Percentiles rank a stretch among this genome's conserved stretches.
Conservation (phyloP, 2,329 filamentous ascomycete genomes). For the Monosporascus sp. region DNA sequence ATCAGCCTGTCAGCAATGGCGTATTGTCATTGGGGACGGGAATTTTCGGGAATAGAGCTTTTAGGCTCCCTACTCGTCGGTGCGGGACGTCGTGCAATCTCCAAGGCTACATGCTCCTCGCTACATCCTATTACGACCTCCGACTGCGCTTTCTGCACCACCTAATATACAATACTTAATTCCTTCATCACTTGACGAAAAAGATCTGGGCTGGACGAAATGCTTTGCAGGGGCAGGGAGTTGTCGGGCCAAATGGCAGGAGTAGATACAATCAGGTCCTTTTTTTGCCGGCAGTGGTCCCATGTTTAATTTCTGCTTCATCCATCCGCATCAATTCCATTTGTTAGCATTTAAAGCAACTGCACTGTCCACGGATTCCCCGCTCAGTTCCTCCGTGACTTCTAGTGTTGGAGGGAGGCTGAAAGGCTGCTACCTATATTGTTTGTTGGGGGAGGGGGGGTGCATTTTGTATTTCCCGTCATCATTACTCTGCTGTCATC, state of each 20-base stretch:
- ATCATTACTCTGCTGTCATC: too few relatives aligned
- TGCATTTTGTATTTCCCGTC: too few relatives aligned
- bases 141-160: not conserved
- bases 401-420: too few relatives aligned
- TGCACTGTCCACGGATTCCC: too few relatives aligned
- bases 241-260: not conserved
- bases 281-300: not conserved
- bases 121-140: not conserved
- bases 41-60: too few relatives aligned
- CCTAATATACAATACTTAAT: not conserved
- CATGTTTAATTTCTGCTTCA: not conserved
- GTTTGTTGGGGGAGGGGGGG: too few relatives aligned
- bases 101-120: too few relatives aligned
- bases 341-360: too few relatives aligned
- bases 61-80: not conserved
- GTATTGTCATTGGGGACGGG: too few relatives aligned
- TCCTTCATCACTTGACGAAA: not conserved
- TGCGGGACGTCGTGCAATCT: not conserved
- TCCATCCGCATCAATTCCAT: not conserved
- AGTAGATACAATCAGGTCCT: not conserved
- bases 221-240: not conserved
- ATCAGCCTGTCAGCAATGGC: too few relatives aligned
- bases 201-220: not conserved
- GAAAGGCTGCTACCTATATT: too few relatives aligned
- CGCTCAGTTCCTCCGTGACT: too few relatives aligned